phyloP scores from a whole-genome alignment of 371 early-diverging fungal genomes.

The Gilbertella persicaria region DNA sequence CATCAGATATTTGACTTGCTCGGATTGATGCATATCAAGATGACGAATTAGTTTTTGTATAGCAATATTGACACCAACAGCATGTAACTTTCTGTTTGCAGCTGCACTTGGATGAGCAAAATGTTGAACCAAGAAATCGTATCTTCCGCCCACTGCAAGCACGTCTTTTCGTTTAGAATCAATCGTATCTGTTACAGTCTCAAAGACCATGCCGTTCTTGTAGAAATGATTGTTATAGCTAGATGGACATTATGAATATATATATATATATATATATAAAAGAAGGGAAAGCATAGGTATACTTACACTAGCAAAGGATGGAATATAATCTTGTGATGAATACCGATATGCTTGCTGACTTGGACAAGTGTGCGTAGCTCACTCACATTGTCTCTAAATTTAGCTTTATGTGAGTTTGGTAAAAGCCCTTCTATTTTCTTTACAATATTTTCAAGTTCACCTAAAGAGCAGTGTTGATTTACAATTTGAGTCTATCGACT shows the following conservation, averaged over 20 bases:
- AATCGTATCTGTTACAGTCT: slow-evolving; percentile 59
- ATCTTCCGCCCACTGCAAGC: slow-evolving; percentile 84
- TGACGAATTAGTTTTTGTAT: slow-evolving; percentile 74
- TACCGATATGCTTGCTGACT: slow-evolving; percentile 61
- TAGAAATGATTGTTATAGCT: slow-evolving; percentile 79
- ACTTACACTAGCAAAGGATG: slow-evolving; percentile 70
- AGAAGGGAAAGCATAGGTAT: neutral
- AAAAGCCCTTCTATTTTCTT: slow-evolving; percentile 64
- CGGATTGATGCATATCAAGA: slow-evolving; percentile 69
- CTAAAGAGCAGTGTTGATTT: slow-evolving; percentile 14
- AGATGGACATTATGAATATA: neutral
- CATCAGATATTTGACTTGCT: slow-evolving; percentile 56
- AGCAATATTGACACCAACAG: slow-evolving; percentile 80
- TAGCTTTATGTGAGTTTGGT: slow-evolving; percentile 49
- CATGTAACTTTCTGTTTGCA: slow-evolving; percentile 58
- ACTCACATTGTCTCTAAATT: slow-evolving; percentile 47
- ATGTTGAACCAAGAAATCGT: slow-evolving; percentile 65
- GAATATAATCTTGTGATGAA: slow-evolving; percentile 67
- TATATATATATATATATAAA: neutral
- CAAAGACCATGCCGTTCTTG: slow-evolving; percentile 75
- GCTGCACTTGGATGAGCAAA: slow-evolving; percentile 47
- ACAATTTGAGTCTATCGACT: too few relatives aligned
- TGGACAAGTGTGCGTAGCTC: slow-evolving; percentile 53
- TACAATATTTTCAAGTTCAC: slow-evolving; percentile 53
- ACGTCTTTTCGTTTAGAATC: slow-evolving; percentile 69